These are phyloP conservation scores for Sporisorium exsertum DNA, from an alignment of 1,284 basidiomycete genomes.

Conservation along the genomic window DNA sequence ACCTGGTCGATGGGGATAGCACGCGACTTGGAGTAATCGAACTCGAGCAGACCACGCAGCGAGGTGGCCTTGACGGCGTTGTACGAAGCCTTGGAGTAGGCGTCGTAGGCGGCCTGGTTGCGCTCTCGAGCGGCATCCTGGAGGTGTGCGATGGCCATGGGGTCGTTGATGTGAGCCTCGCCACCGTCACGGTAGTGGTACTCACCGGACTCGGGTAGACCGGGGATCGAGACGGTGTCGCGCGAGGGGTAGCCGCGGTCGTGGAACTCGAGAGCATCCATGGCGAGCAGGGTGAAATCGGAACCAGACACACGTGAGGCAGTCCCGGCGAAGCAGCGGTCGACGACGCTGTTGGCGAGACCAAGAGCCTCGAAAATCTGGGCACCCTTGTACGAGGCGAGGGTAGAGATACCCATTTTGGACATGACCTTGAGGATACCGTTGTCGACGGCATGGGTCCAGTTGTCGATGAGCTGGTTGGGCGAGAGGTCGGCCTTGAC, in stretches of 20 bases:
- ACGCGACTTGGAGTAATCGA: conserved; percentile 59
- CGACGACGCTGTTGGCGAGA: conserved; percentile 59
- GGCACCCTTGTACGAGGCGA: conserved; percentile 67
- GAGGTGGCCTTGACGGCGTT: conserved; percentile 61
- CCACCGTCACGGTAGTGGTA: conserved; percentile 68
- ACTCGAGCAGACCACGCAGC: conserved; percentile 65
- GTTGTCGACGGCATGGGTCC: conserved; percentile 59
- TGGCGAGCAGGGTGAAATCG: conserved; percentile 61
- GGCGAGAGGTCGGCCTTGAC: conserved; percentile 61
- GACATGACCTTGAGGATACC: conserved; percentile 68
- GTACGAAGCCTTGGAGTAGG: conserved; percentile 64
- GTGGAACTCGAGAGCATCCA: conserved; percentile 67
- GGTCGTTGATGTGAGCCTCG: conserved; percentile 67
- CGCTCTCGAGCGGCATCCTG: conserved; percentile 65
- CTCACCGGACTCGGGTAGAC: conserved; percentile 65
- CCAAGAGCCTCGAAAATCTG: conserved; percentile 68
- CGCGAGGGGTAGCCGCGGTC: conserved; percentile 65
- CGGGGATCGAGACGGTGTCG: conserved; percentile 56
- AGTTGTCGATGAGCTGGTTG: conserved; percentile 61
- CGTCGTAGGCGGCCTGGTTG: conserved; percentile 64
- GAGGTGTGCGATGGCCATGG: conserved; percentile 63
- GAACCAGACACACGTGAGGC: conserved; percentile 64
- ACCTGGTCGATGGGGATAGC: conserved; percentile 67
- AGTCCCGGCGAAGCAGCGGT: conserved; percentile 67
- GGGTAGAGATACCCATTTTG: conserved; percentile 68